Conservation (phyloP, 306 rosid species). For the Neltuma alba region DNA sequence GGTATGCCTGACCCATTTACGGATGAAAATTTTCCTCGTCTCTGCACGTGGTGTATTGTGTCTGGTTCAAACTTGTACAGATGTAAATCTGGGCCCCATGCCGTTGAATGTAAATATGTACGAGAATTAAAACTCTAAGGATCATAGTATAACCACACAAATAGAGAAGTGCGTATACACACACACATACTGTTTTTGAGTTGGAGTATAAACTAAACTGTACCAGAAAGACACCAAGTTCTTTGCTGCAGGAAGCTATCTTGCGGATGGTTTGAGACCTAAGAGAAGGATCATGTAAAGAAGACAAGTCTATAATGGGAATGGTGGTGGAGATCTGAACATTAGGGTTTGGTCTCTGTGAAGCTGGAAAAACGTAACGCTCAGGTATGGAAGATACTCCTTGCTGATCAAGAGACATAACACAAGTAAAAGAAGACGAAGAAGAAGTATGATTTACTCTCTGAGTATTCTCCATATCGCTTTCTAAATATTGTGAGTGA, state of each 20-base stretch:
- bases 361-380: conserved; percentile 55
- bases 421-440: conserved; percentile 34
- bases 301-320: conserved; percentile 53
- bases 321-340: conserved; percentile 27
- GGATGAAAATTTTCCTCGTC: too few species aligned
- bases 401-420: conserved; percentile 37
- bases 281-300: conserved; percentile 31
- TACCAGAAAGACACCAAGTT: conserved; percentile 54
- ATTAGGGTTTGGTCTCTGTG: conserved; percentile 46
- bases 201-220: too few species aligned
- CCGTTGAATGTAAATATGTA: too few species aligned
- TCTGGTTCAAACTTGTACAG: not conserved
- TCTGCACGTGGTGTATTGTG: not conserved
- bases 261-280: conserved; percentile 32
- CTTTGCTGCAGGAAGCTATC: conserved; percentile 41
- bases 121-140: too few species aligned
- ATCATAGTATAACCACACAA: too few species aligned
- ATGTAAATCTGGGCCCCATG: not conserved
- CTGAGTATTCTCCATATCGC: not conserved
- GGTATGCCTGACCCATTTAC: not conserved
- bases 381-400: conserved; percentile 47
- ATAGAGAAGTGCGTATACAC: too few species aligned
- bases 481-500: not conserved
- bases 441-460: conserved; percentile 19
- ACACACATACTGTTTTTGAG: too few species aligned